Evolutionary conservation across 805 yeast species (phyloP).

Genomic region (Blastobotrys parvus): DNA sequence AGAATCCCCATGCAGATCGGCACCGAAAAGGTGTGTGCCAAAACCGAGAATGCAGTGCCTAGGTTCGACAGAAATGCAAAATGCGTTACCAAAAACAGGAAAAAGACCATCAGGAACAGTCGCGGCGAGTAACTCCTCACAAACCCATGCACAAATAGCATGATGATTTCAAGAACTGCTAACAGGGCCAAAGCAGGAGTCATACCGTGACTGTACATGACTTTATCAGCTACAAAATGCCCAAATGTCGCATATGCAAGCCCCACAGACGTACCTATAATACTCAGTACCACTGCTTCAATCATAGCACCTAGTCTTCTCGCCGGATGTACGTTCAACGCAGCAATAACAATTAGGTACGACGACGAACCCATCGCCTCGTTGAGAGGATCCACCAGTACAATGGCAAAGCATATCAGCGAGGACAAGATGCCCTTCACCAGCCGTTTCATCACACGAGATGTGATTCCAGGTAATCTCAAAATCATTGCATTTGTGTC

Average conservation of each 20-base stretch:
- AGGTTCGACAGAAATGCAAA: conserved; percentile 37
- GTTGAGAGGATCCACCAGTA: conserved; percentile 32
- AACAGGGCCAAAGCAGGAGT: conserved; percentile 36
- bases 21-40: conserved; percentile 32
- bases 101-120: conserved; percentile 39
- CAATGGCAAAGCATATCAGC: conserved; percentile 33
- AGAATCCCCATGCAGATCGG: conserved; percentile 43
- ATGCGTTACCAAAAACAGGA: conserved; percentile 43
- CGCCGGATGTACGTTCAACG: conserved; percentile 44
- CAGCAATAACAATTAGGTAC: conserved; percentile 37
- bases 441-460: conserved; percentile 7
- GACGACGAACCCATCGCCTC: conserved; percentile 33
- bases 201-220: conserved; percentile 24
- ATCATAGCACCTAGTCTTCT: conserved; percentile 41
- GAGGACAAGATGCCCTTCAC: conserved; percentile 12
- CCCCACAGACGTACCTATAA: conserved; percentile 36
- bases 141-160: conserved; percentile 44
- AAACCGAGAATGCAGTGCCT: conserved; percentile 23
- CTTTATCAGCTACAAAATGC: conserved; percentile 34
- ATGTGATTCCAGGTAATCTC: neutral
- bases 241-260: conserved; percentile 36
- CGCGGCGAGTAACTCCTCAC: conserved; percentile 40
- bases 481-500: neutral
- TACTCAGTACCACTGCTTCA: conserved; percentile 35
- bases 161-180: conserved; percentile 37